Evolutionary conservation across 441 rosid genomes (phyloP), one percentile per base, ranked within the genome.

Genomic region (Croton setiger): DNA sequence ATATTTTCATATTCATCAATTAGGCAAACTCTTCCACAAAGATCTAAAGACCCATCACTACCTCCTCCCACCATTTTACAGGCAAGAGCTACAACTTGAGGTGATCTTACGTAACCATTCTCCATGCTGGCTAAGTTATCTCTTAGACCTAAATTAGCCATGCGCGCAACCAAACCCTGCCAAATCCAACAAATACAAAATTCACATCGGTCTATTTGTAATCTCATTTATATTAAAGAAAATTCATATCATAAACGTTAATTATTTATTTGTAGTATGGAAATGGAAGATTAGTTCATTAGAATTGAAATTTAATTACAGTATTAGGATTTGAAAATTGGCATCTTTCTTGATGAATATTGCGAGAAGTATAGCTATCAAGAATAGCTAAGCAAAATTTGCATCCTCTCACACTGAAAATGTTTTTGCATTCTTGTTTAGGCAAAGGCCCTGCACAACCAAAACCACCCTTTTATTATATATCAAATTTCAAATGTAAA

Each of bases 31-130:
- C 90, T 85, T 2, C 89, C 97, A 54, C 94, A 90, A 49, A 89
- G 71, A 54, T 91, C 97, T 5, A 89, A 64, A 11, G 96, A 85
- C 53, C 98, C 94, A 62, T 89, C 98, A 68, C 86, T 93, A 75
- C 94, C 93, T 57, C 94, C 98, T 61, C 98, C 97, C 51, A 91
- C 92, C 93, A 88, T 93, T 78, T 93, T 93, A 85, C 96, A 90
- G 64, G 90, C 88, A 10, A 93, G 75, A 67, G 96, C 86, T 47
- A 91, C 97, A 20, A 84, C 85, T 68, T 81, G 83, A 5, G 86
- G 75, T 14, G 89, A 86, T 71, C 94, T 74, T 5, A 75, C 58
- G 5, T 69, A 69, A 3, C 75, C 82, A 67, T 68, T 76, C 66
- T 87, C 98, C 14, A 75, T 73, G 5, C 44, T 75, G 70, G 74